A percentile compares a stretch with the other conserved stretches of the same genome.
Conservation (phyloP, 73 alveolate genomes). For the Symbiodinium natans region DNA sequence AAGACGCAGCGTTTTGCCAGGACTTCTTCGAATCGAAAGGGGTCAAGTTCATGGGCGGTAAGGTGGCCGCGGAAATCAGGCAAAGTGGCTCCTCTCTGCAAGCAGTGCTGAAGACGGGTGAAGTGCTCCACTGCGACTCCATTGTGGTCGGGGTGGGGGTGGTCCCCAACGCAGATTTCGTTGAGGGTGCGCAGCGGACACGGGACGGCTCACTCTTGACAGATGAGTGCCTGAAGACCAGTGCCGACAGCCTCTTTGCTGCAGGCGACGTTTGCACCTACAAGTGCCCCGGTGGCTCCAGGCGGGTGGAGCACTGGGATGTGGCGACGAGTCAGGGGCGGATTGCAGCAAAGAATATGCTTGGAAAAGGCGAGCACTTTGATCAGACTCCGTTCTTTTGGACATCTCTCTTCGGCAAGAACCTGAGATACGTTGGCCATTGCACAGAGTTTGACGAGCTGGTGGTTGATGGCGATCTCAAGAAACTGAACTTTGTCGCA, state of each 20-base stretch:
- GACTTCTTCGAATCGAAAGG: slow-evolving; percentile 84
- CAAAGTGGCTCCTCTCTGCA: slow-evolving; percentile 12
- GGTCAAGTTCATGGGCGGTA: slow-evolving; percentile 90
- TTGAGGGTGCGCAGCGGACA: slow-evolving; percentile 77
- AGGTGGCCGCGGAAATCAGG: neutral
- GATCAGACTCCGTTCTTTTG: slow-evolving; percentile 96
- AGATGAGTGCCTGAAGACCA: slow-evolving; percentile 95
- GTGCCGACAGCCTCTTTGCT: slow-evolving; percentile 95
- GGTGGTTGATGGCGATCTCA: slow-evolving; percentile 17
- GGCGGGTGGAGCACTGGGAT: slow-evolving; percentile 96
- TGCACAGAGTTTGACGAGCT: slow-evolving; percentile 90
- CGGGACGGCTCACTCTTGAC: slow-evolving; percentile 93
- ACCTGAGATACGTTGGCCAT: slow-evolving; percentile 95
- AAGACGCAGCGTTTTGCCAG: slow-evolving; percentile 35
- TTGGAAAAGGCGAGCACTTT: neutral
- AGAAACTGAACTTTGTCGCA: neutral
- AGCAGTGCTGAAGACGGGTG: neutral
- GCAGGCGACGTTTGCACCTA: slow-evolving; percentile 96
- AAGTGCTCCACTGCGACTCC: slow-evolving; percentile 1
- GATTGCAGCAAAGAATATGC: slow-evolving; percentile 95
- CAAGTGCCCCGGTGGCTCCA: slow-evolving; percentile 94
- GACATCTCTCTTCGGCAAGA: slow-evolving; percentile 95
- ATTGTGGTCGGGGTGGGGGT: slow-evolving; percentile 95
- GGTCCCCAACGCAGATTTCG: slow-evolving; percentile 94
- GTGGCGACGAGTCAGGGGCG: slow-evolving; percentile 95